A percentile compares a stretch with the other conserved stretches of the same genome.
phyloP scores from a whole-genome alignment of 345 rosid genomes.

The Camelina laxa region DNA sequence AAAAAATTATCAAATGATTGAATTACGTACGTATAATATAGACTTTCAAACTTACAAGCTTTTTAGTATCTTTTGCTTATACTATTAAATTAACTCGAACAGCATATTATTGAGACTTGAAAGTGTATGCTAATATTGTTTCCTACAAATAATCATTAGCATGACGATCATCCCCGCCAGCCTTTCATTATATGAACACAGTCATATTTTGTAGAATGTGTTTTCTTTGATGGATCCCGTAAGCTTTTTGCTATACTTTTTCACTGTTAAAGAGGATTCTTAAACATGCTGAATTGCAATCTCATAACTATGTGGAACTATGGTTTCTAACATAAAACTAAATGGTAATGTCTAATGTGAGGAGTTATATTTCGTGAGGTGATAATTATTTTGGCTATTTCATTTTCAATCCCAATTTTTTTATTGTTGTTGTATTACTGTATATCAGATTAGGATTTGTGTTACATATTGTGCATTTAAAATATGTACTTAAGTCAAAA shows the following conservation, averaged over 20 bases:
- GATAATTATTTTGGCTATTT: no score
- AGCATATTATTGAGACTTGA: neutral
- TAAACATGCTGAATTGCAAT: neutral
- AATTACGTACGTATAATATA: no score
- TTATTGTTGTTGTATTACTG: no score
- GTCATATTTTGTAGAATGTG: neutral
- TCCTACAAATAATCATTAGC: neutral
- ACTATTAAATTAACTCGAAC: neutral
- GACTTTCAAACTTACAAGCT: constrained; percentile 8
- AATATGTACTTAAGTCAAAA: no score
- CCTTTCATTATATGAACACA: neutral
- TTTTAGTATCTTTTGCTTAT: constrained; percentile 3
- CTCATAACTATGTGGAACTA: neutral
- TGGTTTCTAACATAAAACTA: neutral
- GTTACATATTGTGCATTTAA: no score
- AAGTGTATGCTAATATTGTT: neutral
- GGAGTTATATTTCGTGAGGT: no score
- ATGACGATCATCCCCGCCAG: neutral
- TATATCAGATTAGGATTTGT: no score
- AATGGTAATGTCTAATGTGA: no score
- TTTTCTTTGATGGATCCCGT: neutral
- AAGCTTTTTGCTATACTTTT: neutral
- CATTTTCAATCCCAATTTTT: no score
- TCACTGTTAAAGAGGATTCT: neutral
- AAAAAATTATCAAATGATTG: constrained; percentile 9